Conservation (phyloP, 495 filamentous ascomycete species). For the Geoglossum glabrum region DNA sequence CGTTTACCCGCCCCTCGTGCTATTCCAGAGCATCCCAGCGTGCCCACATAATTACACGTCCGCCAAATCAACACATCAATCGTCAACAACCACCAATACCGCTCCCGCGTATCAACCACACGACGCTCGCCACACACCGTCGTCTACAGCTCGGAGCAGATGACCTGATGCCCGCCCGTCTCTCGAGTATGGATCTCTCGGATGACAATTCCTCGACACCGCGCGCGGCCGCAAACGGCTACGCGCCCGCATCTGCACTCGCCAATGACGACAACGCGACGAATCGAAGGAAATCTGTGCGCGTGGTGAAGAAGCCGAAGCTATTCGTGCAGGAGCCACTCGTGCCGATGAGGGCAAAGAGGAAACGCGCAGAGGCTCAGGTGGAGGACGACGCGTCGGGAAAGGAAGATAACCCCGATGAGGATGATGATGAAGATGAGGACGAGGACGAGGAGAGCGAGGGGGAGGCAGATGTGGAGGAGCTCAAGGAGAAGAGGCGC, state of each 20-base stretch:
- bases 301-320: slow-evolving; percentile 53
- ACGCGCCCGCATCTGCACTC: neutral
- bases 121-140: neutral
- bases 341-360: slow-evolving; percentile 21
- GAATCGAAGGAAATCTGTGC: slow-evolving; percentile 58
- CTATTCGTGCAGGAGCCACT: slow-evolving; percentile 35
- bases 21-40: neutral
- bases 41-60: neutral
- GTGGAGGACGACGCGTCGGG: slow-evolving; percentile 34
- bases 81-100: neutral
- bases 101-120: neutral
- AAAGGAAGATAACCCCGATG: slow-evolving; percentile 25
- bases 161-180: slow-evolving; percentile 21
- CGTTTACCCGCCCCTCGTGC: neutral
- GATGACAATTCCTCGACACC: slow-evolving; percentile 17
- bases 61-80: neutral
- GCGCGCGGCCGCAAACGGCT: slow-evolving; percentile 7
- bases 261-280: slow-evolving; percentile 25
- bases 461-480: slow-evolving; percentile 41
- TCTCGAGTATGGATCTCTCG: slow-evolving; percentile 33
- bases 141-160: neutral
- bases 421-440: slow-evolving; percentile 33
- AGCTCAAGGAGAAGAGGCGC: slow-evolving; percentile 34
- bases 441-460: slow-evolving; percentile 11
- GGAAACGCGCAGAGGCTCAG: slow-evolving; percentile 32